A percentile compares a stretch with the other conserved stretches of the same genome.
phyloP scores from a whole-genome alignment of 495 filamentous ascomycete species.

The Polyplosphaeria fusca region DNA sequence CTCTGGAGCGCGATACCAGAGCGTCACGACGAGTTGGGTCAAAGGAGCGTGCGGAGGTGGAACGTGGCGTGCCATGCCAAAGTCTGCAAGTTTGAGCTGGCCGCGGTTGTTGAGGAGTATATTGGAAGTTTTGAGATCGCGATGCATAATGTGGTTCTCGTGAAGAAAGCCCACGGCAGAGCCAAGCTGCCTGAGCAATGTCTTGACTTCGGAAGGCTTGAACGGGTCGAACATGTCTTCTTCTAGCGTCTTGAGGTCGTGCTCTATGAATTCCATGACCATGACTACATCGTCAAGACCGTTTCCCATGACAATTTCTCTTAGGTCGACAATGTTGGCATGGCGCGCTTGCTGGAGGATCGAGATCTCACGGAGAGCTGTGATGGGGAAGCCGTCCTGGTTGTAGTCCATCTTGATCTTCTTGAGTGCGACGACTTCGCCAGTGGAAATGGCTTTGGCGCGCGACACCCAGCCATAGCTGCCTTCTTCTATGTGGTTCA shows the following conservation, averaged over 20 bases:
- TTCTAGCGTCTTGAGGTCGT: slow-evolving; percentile 91
- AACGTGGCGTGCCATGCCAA: slow-evolving; percentile 92
- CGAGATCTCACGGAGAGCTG: slow-evolving; percentile 85
- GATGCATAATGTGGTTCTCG: slow-evolving; percentile 87
- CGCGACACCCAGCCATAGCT: slow-evolving; percentile 93
- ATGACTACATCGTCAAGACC: slow-evolving; percentile 80
- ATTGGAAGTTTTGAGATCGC: slow-evolving; percentile 95
- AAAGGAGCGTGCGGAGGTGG: slow-evolving; percentile 67
- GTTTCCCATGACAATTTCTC: slow-evolving; percentile 83
- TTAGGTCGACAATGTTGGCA: slow-evolving; percentile 71
- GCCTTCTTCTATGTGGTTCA: slow-evolving; percentile 97
- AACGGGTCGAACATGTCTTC: slow-evolving; percentile 95
- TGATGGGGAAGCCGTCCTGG: slow-evolving; percentile 86
- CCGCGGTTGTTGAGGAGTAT: slow-evolving; percentile 94
- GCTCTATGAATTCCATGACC: slow-evolving; percentile 97
- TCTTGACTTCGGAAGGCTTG: slow-evolving; percentile 88
- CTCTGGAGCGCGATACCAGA: slow-evolving; percentile 95
- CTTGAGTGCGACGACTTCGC: slow-evolving; percentile 88
- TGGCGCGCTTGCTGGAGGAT: slow-evolving; percentile 64
- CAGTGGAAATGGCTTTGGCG: slow-evolving; percentile 73
- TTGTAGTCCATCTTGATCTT: slow-evolving; percentile 86
- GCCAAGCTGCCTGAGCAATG: slow-evolving; percentile 76
- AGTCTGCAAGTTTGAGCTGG: slow-evolving; percentile 93
- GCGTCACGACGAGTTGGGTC: slow-evolving; percentile 91
- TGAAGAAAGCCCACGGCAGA: slow-evolving; percentile 85